Base-by-base conservation (phyloP, 306 rosid species). In the Comarum palustre region DNA sequence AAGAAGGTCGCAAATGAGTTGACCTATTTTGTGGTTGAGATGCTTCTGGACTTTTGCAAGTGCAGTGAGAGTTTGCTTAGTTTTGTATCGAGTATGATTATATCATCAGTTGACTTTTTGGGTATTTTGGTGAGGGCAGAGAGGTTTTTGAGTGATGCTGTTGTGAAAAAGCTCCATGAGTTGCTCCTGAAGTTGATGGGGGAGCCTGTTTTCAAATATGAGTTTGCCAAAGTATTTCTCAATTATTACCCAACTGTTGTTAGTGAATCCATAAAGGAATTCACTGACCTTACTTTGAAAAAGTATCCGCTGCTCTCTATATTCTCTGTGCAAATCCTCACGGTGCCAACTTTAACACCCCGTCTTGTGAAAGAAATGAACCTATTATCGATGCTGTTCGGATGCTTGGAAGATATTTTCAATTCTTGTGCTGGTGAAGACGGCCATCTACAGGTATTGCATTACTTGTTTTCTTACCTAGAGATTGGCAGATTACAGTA, bases 1-100 rank as follows among this genome's bases (percentile, higher is more conserved):
- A 85, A 81, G 81, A 87, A 84, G 83, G 84, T 76, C 27, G 96
- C 92, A 41, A 82, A 81, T 68, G 97, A 90, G 81, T 81, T 95
- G 17, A 90, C 97, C 47, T 87, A 61, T 84, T 87, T 81, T 3
- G 80, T 91, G 64, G 97, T 92, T 79, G 93, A 88, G 82, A 86
- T 88, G 96, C 96, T 95, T 77, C 78, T 84, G 27, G 97, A 88
- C 69, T 95, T 95, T 70, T 87, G 96, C 81, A 90, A 88, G 72
- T 75, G 82, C n/a, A 95, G 97, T 81, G 97, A 91, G 87, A 90
- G 99, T 87, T 85, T 95, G 85, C 97, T 95, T 64, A 88, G 96
- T 76, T 95, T 88, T 82, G 83, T 91, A 71, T 92, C 97, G 14
- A 84, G 76, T 80, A 75, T 32, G 75, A 74, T 87, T 82, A 85